These are phyloP conservation scores for Clonostachys chloroleuca DNA, from an alignment of 2,329 filamentous ascomycete species.

Conservation along the genomic window DNA sequence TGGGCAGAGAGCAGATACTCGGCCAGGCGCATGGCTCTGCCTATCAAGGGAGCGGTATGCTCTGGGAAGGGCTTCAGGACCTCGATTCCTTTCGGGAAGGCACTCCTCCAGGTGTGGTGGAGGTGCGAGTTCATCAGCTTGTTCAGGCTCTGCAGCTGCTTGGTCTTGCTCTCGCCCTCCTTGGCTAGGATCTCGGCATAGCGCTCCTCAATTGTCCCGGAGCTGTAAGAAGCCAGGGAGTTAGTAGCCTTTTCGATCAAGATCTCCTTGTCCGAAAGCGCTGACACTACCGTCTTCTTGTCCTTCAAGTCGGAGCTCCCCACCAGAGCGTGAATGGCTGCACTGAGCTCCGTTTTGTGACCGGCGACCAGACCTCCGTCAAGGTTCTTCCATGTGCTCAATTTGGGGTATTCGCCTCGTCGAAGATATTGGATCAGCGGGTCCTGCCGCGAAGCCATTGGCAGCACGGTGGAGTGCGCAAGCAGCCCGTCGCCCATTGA, in stretches of 20 bases:
- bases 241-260: conserved; percentile 59
- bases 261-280: conserved; percentile 56
- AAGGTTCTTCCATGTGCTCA: conserved; percentile 72
- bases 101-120: conserved; percentile 79
- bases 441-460: conserved; percentile 77
- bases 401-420: conserved; percentile 65
- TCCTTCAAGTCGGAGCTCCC: conserved; percentile 47
- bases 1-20: conserved; percentile 73
- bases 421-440: conserved; percentile 68
- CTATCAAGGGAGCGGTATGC: conserved; percentile 69
- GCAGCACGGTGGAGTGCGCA: conserved; percentile 73
- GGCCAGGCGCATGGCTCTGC: conserved; percentile 68
- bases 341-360: conserved; percentile 57
- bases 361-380: conserved; percentile 72
- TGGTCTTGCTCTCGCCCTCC: conserved; percentile 38
- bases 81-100: conserved; percentile 71
- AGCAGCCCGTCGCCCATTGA: conserved; percentile 83
- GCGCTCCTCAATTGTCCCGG: conserved; percentile 50
- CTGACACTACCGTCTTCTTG: conserved; percentile 59
- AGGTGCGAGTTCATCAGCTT: conserved; percentile 80
- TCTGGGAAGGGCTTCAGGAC: conserved; percentile 76
- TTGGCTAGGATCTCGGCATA: conserved; percentile 55
- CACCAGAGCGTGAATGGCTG: conserved; percentile 57
- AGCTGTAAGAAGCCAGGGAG: conserved; percentile 75
- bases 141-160: conserved; percentile 63